Evolutionary conservation across 768 basidiomycete genomes (phyloP), one percentile per base, ranked within the genome.

Genomic region (Leccinellum albellum): DNA sequence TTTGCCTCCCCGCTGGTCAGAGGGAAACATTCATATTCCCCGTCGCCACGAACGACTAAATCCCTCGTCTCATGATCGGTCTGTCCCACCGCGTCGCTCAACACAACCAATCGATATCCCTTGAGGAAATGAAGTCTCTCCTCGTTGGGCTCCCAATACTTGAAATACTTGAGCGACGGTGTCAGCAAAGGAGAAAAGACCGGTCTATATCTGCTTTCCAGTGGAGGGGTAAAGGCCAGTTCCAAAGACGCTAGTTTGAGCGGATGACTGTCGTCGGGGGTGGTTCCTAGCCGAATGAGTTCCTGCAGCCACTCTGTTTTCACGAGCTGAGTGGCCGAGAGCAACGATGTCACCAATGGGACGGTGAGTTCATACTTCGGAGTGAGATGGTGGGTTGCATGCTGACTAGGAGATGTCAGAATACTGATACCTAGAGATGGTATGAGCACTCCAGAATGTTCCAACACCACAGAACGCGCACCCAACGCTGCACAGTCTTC

Each of bases 261-360:
- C 3, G 71, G 65, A 37, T 80, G 70, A 2, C 65, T 58, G 14
- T 71, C 68, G 4, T 66, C 66, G 4, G 73, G 68, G 12, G 75
- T 62, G 17, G 62, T 70, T 8, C 84, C 84, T 0, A 83, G 73
- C 2, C 79, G 77, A 29, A 90, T 57, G 29, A 89, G 65, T 54
- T 89, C 84, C 7, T 71, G 68, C 24, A 91, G 70, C 89, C 89
- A 92, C 48, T 86, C 84, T 0, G 79, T 75, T 56, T 77, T 89
- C 31, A 87, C 87, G 49, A 91, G 79, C 12, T 78, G 76, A 14
- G 80, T 76, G 0, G 79, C 74, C 3, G 81, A 79, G 15, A 91
- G 70, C 10, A 91, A 76, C 13, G 89, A 88, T 1, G 79, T 72
- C 1, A 82, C 83, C 23, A 84, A 73, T 0, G 76, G 58, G 0